Evolutionary conservation across 2,329 filamentous ascomycete genomes (phyloP).

Genomic region (Neurospora crassa): DNA sequence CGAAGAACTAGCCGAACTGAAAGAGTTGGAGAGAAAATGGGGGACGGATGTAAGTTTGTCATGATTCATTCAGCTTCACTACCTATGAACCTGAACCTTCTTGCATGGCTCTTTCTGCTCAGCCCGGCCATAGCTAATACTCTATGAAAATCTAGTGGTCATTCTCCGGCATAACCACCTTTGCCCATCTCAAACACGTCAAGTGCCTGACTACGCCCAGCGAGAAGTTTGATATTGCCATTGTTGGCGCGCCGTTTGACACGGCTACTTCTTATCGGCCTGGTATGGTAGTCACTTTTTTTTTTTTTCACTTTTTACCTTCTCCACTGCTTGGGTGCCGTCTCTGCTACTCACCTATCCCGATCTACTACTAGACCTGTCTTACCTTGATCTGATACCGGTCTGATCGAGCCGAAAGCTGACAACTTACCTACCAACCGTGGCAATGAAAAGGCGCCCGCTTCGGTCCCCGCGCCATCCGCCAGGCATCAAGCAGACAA

Average conservation of each 20-base stretch:
- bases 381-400: not conserved
- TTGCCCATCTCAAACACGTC: slow-evolving; percentile 59
- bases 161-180: slow-evolving; percentile 67
- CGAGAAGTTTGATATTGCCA: slow-evolving; percentile 58
- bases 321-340: not conserved
- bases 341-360: not conserved
- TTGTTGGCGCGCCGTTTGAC: slow-evolving; percentile 66
- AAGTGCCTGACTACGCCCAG: slow-evolving; percentile 60
- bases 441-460: slow-evolving; percentile 42
- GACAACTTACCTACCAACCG: not conserved
- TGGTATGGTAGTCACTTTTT: slow-evolving; percentile 28
- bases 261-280: slow-evolving; percentile 63
- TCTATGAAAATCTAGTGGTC: slow-evolving; percentile 33
- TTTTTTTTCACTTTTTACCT: not conserved
- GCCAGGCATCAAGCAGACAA: slow-evolving; percentile 73
- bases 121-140: too few relatives aligned
- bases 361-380: slow-evolving; percentile 17
- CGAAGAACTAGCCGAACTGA: slow-evolving; percentile 41
- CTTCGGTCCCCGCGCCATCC: slow-evolving; percentile 82
- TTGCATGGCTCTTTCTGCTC: too few relatives aligned
- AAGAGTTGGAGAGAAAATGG: slow-evolving; percentile 49
- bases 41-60: slow-evolving; percentile 38
- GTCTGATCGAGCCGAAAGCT: not conserved
- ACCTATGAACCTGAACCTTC: too few relatives aligned
- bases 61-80: too few relatives aligned